Evolutionary conservation across 108 stramenopile genomes (phyloP).

Genomic region (Cyclotella cryptica): DNA sequence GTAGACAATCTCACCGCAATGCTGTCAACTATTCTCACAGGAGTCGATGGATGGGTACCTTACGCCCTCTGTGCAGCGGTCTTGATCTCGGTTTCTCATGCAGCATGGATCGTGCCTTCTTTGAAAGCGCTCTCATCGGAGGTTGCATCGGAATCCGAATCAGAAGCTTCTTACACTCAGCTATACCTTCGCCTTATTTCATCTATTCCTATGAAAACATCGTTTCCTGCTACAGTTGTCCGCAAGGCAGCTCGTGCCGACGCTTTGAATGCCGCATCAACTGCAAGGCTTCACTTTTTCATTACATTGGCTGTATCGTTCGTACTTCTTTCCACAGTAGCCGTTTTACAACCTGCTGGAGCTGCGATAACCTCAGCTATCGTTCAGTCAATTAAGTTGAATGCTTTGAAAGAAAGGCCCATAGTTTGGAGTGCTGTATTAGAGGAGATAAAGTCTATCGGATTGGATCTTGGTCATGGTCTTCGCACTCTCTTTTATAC

Average conservation of each 20-base stretch:
- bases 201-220: slow-evolving; percentile 50
- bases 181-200: slow-evolving; percentile 76
- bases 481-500: slow-evolving; percentile 37
- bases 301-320: slow-evolving; percentile 50
- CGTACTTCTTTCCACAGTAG: slow-evolving; percentile 66
- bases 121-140: slow-evolving; percentile 34
- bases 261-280: slow-evolving; percentile 54
- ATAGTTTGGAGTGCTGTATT: slow-evolving; percentile 52
- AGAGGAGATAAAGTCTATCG: slow-evolving; percentile 27
- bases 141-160: slow-evolving; percentile 46
- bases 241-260: slow-evolving; percentile 50
- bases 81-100: slow-evolving; percentile 48
- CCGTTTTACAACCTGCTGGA: slow-evolving; percentile 61
- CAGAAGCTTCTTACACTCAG: slow-evolving; percentile 69
- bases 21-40: slow-evolving; percentile 26
- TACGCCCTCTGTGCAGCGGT: slow-evolving; percentile 63
- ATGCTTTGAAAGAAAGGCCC: slow-evolving; percentile 61
- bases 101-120: slow-evolving; percentile 45
- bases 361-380: slow-evolving; percentile 44
- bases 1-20: slow-evolving; percentile 25
- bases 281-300: slow-evolving; percentile 67
- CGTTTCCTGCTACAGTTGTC: slow-evolving; percentile 31
- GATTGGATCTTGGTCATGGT: slow-evolving; percentile 25
- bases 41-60: slow-evolving; percentile 64
- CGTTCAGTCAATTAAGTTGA: slow-evolving; percentile 35